Evolutionary conservation across 2,329 filamentous ascomycete species (phyloP), one percentile per base, ranked within the genome.

Genomic region (Curvularia lunata): DNA sequence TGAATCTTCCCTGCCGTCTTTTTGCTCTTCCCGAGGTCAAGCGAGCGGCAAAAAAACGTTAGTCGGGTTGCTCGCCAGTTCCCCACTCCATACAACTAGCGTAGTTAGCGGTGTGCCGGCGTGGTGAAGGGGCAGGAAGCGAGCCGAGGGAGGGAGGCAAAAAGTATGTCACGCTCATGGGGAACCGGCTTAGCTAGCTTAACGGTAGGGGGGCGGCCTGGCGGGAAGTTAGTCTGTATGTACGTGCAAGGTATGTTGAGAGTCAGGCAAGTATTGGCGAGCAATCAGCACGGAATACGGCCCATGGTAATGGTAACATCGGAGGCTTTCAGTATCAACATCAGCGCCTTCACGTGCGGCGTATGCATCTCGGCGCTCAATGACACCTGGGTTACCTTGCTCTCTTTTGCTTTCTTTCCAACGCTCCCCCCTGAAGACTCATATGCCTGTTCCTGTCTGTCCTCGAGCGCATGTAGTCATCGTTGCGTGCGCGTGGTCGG

Each of bases 241-340:
- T 37, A 30, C 5, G 21, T 42, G 43, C 54, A 56, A 28, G 34
- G 42, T 30, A 37, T 25, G 42, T 23, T 32, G 23, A n/a, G 28
- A 21, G 30, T 34, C 37, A 18, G 43, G 40, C 47, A 48, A 38
- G 37, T 57, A 25, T 57, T 43, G 30, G 45, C 49, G 54, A 56
- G 23, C 19, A 34, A 48, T 19, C 32, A 37, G 32, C 50, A 19
- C 30, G 30, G 34, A 49, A 38, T 48, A 37, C 32, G 30, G 38
- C 37, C 54, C 50, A 27, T 32, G 43, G 54, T 28, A 48, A 30
- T 48, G 54, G 43, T 53, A 18, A 37, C 37, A 37, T 40, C 38
- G 37, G 32, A 53, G 40, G 50, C 54, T 57, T 57, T 46, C 27
- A 46, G 32, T 27, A 46, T 37, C 32, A 6, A 7, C 16, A 37